phyloP scores from a whole-genome alignment of 257 asterid genomes.

The Petrea volubilis region DNA sequence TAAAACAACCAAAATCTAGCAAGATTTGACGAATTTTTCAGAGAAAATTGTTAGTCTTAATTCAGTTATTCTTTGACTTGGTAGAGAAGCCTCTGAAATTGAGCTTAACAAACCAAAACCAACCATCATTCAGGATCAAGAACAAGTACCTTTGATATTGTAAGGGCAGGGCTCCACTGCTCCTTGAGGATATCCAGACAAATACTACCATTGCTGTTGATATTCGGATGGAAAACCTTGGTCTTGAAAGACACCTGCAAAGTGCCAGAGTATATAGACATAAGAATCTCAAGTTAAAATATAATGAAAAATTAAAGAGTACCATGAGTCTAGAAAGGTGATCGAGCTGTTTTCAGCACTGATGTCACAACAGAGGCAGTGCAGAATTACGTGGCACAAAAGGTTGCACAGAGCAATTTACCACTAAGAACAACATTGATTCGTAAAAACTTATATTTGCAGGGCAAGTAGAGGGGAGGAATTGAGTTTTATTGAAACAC shows the following conservation, averaged over 20 bases:
- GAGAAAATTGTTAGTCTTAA: too few species aligned
- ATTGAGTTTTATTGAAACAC: too few species aligned
- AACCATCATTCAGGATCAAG: too few species aligned
- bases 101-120: too few species aligned
- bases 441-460: background rate
- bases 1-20: background rate
- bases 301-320: background rate
- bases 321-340: background rate
- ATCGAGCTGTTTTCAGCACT: background rate
- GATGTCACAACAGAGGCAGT: background rate
- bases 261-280: background rate
- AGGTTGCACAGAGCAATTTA: background rate
- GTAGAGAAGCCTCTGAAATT: background rate
- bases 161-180: constrained; percentile 58
- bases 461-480: too few species aligned
- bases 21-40: too few species aligned
- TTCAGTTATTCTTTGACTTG: background rate
- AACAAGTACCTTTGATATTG: constrained; percentile 40
- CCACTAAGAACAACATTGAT: background rate
- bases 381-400: background rate
- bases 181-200: constrained; percentile 50
- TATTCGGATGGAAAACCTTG: constrained; percentile 49
- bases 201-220: constrained; percentile 52
- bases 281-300: background rate
- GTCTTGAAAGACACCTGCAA: constrained; percentile 44